A percentile compares a stretch with the other conserved stretches of the same genome.
Conservation (phyloP, 345 rosid genomes). For the Trapa bicornis region DNA sequence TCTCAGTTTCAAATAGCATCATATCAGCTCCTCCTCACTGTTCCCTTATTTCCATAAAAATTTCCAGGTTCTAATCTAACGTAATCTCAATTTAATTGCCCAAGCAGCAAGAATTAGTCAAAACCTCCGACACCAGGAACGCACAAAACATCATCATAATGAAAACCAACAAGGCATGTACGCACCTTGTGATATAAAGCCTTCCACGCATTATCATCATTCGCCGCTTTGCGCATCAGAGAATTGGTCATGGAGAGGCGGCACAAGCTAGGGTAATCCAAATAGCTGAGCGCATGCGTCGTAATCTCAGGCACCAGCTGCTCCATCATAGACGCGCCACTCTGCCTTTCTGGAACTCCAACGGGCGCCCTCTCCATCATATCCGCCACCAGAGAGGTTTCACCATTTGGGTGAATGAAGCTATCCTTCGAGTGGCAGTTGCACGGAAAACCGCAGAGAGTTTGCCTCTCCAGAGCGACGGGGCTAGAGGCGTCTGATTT, state of each 20-base stretch:
- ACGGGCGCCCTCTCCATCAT: constrained; percentile 20
- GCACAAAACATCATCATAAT: background rate
- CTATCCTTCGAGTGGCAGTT: constrained; percentile 14
- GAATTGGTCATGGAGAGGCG: constrained; percentile 96
- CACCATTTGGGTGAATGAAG: constrained; percentile 1
- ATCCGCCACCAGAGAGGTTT: constrained; percentile 11
- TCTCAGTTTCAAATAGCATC: background rate
- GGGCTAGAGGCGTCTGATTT: constrained; percentile 11
- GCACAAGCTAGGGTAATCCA: constrained; percentile 94
- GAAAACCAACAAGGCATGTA: background rate
- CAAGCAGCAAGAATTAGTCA: background rate
- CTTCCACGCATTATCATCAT: constrained; percentile 98
- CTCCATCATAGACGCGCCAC: constrained; percentile 98
- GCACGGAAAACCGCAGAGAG: constrained; percentile 20
- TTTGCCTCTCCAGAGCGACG: constrained; percentile 1
- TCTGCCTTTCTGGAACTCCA: constrained; percentile 36
- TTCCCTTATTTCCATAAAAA: background rate
- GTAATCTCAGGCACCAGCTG: constrained; percentile 97
- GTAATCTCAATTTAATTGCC: background rate
- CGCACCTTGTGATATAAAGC: constrained; percentile 88
- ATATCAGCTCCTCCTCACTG: background rate
- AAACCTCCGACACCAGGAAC: background rate
- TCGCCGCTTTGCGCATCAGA: constrained; percentile 94
- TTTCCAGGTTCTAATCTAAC: background rate
- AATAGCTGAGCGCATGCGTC: constrained; percentile 91